Evolutionary conservation across 1,139 yeast species (phyloP).

Genomic region (Candida frijolesensis): DNA sequence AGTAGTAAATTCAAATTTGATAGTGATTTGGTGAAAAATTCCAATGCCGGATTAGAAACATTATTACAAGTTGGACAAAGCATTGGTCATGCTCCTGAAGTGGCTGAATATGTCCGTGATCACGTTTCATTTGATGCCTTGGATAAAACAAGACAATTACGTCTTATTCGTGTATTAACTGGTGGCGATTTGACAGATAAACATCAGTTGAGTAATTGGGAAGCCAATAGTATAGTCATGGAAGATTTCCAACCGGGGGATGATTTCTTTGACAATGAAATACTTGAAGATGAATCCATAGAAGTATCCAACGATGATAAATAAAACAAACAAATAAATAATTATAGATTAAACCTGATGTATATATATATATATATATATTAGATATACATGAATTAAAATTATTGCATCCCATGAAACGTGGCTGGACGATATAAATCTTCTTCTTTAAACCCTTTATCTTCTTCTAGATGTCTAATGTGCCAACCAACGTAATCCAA

Average conservation of each 20-base stretch:
- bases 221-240: constrained; percentile 27
- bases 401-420: constrained; percentile 17
- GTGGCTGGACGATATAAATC: constrained; percentile 36
- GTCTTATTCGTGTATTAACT: constrained; percentile 62
- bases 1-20: constrained; percentile 55
- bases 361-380: not conserved
- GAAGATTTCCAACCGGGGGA: constrained; percentile 19
- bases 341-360: not conserved
- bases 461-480: constrained; percentile 36
- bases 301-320: not conserved
- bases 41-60: constrained; percentile 74
- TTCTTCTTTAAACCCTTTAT: constrained; percentile 28
- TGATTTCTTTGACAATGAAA: not conserved
- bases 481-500: constrained; percentile 44
- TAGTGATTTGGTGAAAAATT: constrained; percentile 69
- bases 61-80: constrained; percentile 89
- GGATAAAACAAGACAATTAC: constrained; percentile 50
- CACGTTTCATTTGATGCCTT: constrained; percentile 49
- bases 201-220: constrained; percentile 42
- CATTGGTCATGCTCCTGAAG: constrained; percentile 70
- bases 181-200: constrained; percentile 48
- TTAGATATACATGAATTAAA: too few species aligned
- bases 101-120: constrained; percentile 51
- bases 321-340: not conserved
- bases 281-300: constrained; percentile 1